Evolutionary conservation across 176 grass and related monocot species (phyloP).

Genomic region (Cymbopogon citratus): DNA sequence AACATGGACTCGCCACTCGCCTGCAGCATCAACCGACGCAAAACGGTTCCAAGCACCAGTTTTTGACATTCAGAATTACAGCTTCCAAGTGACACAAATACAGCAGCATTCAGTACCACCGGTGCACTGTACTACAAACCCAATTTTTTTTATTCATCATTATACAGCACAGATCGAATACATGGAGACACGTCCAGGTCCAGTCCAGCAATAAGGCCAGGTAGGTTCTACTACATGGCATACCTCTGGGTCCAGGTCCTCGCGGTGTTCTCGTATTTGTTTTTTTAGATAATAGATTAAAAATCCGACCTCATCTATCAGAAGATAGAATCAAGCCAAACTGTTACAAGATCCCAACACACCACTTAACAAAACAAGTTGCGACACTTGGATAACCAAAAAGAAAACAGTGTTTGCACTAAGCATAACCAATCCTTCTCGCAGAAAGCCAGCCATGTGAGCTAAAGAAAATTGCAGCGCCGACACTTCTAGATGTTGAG

Average conservation of each 20-base stretch:
- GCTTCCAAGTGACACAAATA: not conserved
- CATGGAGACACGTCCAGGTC: not conserved
- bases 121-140: not conserved
- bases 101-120: not conserved
- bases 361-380: no score
- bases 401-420: no score
- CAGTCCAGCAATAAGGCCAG: not conserved
- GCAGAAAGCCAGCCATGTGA: no score
- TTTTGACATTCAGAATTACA: not conserved
- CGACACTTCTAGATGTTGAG: no score
- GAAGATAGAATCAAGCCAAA: no score
- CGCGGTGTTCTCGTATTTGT: constrained; percentile 66
- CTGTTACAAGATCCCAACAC: no score
- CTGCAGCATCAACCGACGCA: not conserved
- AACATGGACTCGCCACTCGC: not conserved
- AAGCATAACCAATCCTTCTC: no score
- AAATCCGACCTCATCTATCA: no score
- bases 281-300: no score
- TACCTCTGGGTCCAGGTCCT: constrained; percentile 82
- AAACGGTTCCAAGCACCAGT: not conserved
- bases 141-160: not conserved
- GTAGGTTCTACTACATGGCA: constrained; percentile 24
- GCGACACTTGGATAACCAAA: no score
- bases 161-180: not conserved
- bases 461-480: no score